Base-by-base conservation (phyloP, 305 asterid genomes). In the Plantago coronopus region DNA sequence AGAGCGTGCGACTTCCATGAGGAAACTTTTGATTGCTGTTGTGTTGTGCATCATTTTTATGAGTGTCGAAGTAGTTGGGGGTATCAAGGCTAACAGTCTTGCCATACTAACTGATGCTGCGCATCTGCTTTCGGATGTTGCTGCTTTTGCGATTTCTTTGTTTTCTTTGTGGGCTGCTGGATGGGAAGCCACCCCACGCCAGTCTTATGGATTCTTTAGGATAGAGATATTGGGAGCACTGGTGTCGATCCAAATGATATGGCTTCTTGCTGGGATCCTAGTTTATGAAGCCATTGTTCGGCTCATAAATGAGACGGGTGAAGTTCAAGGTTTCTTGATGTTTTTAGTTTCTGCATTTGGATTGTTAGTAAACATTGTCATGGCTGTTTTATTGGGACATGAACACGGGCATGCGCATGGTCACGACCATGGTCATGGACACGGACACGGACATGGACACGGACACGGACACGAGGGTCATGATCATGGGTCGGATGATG, bases 251-350 rank as follows among this genome's bases (percentile, higher is more conserved):
- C 97, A 89, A 56, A 50, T 86, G 78, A 89, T 89, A 48, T 89
- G 97, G 97, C 97, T 89, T 69, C 89, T 86, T 23, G 82, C 94
- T 5, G 97, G 97, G 49, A 89, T 89, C 72, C 91, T 89, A 11
- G 94, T 89, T 19, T 89, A 89, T 57, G 97, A 89, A 74, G 97
- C 97, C 62, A 79, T 89, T 46, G 80, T 72, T 25, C 74, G 95
- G 8, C 76, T 86, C 8, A 62, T 81, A 27, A 48, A 83, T 57
- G 85, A 73, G 1, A 66, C 76, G 0, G 95, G 97, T 45, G 94
- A 86, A 64, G 97, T 89, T 47, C 67, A 86, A 74, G 97, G 97
- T 15, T 84, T 75, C 64, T 71, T 84, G 66, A 89, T 89, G 97
- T 89, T 86, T 71, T 46, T 77, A 19, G 94, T 89, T 15, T 75